Base-by-base conservation (phyloP, 179 eudicot species). In the Silene vulgaris region DNA sequence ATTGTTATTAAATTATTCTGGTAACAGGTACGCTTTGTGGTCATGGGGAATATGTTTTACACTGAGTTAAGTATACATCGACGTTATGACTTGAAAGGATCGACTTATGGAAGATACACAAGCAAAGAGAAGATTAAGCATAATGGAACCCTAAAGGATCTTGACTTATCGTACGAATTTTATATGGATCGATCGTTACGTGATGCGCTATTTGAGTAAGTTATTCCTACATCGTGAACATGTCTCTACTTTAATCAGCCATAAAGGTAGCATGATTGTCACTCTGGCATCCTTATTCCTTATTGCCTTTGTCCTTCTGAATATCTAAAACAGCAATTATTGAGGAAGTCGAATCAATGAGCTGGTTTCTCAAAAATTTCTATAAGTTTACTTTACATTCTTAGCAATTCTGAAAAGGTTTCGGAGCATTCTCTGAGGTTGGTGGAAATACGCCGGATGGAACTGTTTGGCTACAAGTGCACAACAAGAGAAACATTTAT, bases 21-120 rank as follows among this genome's bases (percentile, higher is more conserved):
- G 28, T 17, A 29, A 29, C 88, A 93, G 98, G 95, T 89, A 13
- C 92, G 91, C 8, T 95, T 95, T 81, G 92, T 95, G 74, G 99
- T 95, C 73, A 95, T 92, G 99, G 99, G 99, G 52, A 95, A 95
- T 75, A 92, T 95, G 97, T 92, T 95, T 80, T 86, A 85, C 82
- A 95, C 97, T 54, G 99, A 90, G 80, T 80, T 95, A 80, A 88
- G 88, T 61, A 92, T 95, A 80, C 99, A 95, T 84, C 89, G 87
- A 63, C 95, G 99, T 56, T 95, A 87, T 80, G 97, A 95, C 81
- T 80, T 95, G 87, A 95, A 95, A 83, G 99, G 99, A 43, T 95
- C 99, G 43, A 71, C 81, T 62, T 82, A 83, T 45, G 99, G 99
- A 78, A 89, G 99, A 82, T 82, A 48, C 72, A 93, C 99, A 63